Conservation (phyloP, 441 rosid genomes). For the Eruca vesicaria region DNA sequence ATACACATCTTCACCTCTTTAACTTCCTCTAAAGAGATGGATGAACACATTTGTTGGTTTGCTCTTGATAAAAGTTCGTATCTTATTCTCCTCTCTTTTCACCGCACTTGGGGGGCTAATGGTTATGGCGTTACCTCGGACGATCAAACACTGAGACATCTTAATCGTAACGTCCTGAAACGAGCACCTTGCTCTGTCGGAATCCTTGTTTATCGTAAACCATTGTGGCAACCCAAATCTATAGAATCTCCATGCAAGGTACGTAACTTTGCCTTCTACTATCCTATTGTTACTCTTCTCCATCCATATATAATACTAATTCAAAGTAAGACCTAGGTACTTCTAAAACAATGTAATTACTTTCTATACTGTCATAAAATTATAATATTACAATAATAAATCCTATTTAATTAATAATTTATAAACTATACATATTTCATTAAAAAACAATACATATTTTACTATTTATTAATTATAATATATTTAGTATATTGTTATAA, state of each 20-base stretch:
- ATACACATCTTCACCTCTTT: slow-evolving; percentile 44
- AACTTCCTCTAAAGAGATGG: slow-evolving; percentile 38
- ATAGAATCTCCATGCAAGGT: slow-evolving; percentile 22
- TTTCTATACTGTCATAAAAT: no score
- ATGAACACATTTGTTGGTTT: slow-evolving; percentile 52
- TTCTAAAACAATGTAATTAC: no score
- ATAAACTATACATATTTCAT: no score
- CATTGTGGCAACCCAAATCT: slow-evolving; percentile 22
- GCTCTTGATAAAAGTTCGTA: slow-evolving; percentile 43
- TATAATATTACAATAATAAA: no score
- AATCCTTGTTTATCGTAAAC: slow-evolving; percentile 34
- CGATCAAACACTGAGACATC: slow-evolving; percentile 18
- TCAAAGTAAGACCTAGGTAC: neutral
- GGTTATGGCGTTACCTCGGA: slow-evolving; percentile 14
- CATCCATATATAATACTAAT: no score
- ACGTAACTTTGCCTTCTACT: neutral
- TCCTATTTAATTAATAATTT: no score
- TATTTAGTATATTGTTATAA: no score
- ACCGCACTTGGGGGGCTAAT: slow-evolving; percentile 21
- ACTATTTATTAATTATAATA: no score
- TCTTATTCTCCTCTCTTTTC: slow-evolving; percentile 41
- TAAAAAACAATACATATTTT: no score
- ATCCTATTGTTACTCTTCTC: neutral
- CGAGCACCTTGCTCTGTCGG: slow-evolving; percentile 48
- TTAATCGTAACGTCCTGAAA: slow-evolving; percentile 30